Evolutionary conservation across 176 grass and related monocot species (phyloP).

Genomic region (Eragrostis curvula): DNA sequence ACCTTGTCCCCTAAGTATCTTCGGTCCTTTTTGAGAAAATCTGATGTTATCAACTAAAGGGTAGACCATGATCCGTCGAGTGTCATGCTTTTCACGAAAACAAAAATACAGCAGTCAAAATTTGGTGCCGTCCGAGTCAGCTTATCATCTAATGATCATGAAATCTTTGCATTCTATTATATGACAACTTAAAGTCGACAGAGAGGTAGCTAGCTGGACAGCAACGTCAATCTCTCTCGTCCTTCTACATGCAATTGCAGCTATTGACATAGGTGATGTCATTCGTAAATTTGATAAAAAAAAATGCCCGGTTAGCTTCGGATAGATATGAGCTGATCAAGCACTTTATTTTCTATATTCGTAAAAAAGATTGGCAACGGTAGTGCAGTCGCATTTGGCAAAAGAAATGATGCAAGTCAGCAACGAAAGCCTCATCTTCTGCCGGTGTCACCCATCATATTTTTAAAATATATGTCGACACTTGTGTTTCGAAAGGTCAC

Average conservation of each 20-base stretch:
- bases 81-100: not conserved
- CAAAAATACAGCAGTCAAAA: constrained; percentile 35
- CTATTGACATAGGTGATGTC: constrained; percentile 21
- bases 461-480: not conserved
- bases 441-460: not conserved
- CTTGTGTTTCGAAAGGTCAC: not conserved
- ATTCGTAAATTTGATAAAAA: not conserved
- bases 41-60: constrained; percentile 7
- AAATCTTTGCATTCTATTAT: constrained; percentile 10
- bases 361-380: constrained; percentile 19
- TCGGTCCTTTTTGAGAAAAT: constrained; percentile 1
- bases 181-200: not conserved
- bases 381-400: constrained; percentile 45
- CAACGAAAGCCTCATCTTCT: constrained; percentile 8
- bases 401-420: constrained; percentile 41
- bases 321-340: constrained; percentile 31
- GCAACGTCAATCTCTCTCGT: not conserved
- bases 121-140: constrained; percentile 49
- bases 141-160: constrained; percentile 48
- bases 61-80: not conserved
- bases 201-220: not conserved
- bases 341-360: constrained; percentile 41
- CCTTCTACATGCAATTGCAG: constrained; percentile 1
- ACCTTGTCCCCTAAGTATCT: constrained; percentile 43
- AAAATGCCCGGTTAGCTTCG: constrained; percentile 21